Evolutionary conservation across 1,139 yeast genomes (phyloP), one percentile per base, ranked within the genome.

Genomic region (Kurtzmaniella quercitrusa): DNA sequence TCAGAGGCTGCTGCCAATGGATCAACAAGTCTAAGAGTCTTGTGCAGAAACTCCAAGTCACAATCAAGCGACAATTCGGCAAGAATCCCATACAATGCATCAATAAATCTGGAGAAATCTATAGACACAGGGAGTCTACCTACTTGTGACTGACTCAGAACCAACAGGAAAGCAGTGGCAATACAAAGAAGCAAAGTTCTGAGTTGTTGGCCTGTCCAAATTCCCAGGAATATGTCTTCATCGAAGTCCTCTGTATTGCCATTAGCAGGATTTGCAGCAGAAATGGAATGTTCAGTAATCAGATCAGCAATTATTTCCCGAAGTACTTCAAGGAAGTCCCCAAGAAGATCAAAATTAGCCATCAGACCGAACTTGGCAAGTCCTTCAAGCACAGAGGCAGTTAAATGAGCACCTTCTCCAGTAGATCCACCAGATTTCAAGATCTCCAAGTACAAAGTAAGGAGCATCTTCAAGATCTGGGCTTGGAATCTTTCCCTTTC

Each of bases 311-410:
- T 79, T 25, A 87, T 75, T 62, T 93, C 98, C 54, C 94, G 75
- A 58, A 93, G 74, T 2, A 90, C 96, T 60, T 86, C 95, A 41
- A 93, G 72, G 62, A 93, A 82, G 61, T 93, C 98, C 25, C 98
- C 98, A 53, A 93, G 76, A 43, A 93, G 71, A 52, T 93, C 98
- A 44, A 93, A 81, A 59, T 93, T 93, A 33, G 95, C 91, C 82
- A 91, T 83, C 57, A 85, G 93, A 2, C 98, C 96, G 59, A 85
- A 90, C 59, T 81, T 81, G 2, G 97, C 87, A 46, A 93, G 68
- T 6, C 98, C 98, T 68, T 93, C 98, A 43, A 93, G 71, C 0
- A 93, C 95, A 0, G 93, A 76, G 8, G 95, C 96, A 73, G 89
- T 82, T 45, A 93, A 70, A 15, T 52, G 52, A 18, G 56, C 54